Conservation (phyloP, 495 filamentous ascomycete genomes). For the Achaetomiella virescens region DNA sequence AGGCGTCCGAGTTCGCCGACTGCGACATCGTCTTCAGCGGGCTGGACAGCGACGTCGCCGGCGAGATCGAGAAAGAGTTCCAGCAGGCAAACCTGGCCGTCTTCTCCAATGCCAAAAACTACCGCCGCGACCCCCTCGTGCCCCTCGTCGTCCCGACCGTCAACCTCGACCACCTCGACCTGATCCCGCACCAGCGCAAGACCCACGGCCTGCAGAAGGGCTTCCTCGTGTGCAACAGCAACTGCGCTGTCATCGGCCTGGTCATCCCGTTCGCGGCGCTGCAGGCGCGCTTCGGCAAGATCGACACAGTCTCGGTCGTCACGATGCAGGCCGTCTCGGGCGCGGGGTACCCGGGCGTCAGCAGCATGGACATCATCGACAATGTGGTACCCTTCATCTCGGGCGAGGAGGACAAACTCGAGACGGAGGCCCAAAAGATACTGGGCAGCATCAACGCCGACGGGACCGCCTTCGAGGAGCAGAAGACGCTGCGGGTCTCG, state of each 20-base stretch:
- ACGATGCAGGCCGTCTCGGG: conserved; percentile 86
- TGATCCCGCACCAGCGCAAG: conserved; percentile 70
- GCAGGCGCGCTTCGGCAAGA: conserved; percentile 65
- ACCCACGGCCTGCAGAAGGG: conserved; percentile 63
- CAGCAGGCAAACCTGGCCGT: conserved; percentile 69
- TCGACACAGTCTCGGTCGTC: conserved; percentile 71
- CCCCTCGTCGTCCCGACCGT: conserved; percentile 81
- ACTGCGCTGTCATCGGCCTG: conserved; percentile 84
- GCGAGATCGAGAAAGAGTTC: conserved; percentile 76
- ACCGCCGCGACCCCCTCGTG: conserved; percentile 74
- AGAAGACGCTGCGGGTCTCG: conserved; percentile 58
- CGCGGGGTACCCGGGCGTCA: conserved; percentile 82
- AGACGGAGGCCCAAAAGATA: conserved; percentile 82
- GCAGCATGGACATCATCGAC: conserved; percentile 65
- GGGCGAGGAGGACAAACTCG: conserved; percentile 86
- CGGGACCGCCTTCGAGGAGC: conserved; percentile 59
- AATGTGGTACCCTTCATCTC: conserved; percentile 81
- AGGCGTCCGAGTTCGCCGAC: conserved; percentile 64
- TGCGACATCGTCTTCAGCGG: conserved; percentile 88
- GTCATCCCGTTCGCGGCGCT: conserved; percentile 85
- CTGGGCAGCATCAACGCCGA: conserved; percentile 61
- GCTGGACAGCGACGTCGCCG: conserved; percentile 77
- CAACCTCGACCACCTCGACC: conserved; percentile 68
- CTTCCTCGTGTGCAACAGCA: conserved; percentile 83
- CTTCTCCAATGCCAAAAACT: conserved; percentile 89